These are phyloP conservation scores for Gelatoporia subvermispora DNA, from an alignment of 768 basidiomycete genomes.

Conservation along the genomic window DNA sequence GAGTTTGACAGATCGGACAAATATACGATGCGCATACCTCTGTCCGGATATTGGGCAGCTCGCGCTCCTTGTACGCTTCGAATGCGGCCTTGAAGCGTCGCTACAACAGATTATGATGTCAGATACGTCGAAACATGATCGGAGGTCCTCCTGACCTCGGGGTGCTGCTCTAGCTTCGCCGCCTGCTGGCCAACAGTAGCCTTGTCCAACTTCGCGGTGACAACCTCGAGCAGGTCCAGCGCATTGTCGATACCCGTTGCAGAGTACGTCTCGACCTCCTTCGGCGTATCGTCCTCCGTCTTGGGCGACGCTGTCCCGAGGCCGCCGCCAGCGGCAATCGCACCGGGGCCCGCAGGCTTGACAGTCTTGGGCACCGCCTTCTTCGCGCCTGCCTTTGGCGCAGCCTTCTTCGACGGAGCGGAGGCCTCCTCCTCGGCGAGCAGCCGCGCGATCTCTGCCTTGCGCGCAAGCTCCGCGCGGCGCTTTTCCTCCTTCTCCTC, in stretches of 20 bases:
- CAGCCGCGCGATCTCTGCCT: slow-evolving; percentile 79
- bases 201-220: slow-evolving; percentile 91
- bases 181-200: slow-evolving; percentile 85
- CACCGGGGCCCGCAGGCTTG: slow-evolving; percentile 76
- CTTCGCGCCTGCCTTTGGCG: slow-evolving; percentile 62
- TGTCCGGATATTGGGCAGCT: slow-evolving; percentile 69
- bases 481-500: slow-evolving; percentile 80
- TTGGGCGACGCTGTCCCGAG: slow-evolving; percentile 24
- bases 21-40: slow-evolving; percentile 47
- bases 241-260: slow-evolving; percentile 92
- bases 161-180: slow-evolving; percentile 83
- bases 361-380: slow-evolving; percentile 42
- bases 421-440: slow-evolving; percentile 85
- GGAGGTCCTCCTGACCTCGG: slow-evolving; percentile 59
- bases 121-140: not conserved
- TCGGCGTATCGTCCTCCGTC: slow-evolving; percentile 26
- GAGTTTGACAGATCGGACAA: slow-evolving; percentile 1
- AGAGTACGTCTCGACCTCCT: slow-evolving; percentile 60
- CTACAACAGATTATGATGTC: slow-evolving; percentile 32
- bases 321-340: slow-evolving; percentile 71
- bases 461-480: slow-evolving; percentile 74
- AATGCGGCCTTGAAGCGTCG: slow-evolving; percentile 92
- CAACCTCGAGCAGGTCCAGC: slow-evolving; percentile 81
- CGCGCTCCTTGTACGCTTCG: slow-evolving; percentile 84
- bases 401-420: slow-evolving; percentile 53